Evolutionary conservation across 129 eudicot genomes (phyloP).

Genomic region (Apium graveolens): DNA sequence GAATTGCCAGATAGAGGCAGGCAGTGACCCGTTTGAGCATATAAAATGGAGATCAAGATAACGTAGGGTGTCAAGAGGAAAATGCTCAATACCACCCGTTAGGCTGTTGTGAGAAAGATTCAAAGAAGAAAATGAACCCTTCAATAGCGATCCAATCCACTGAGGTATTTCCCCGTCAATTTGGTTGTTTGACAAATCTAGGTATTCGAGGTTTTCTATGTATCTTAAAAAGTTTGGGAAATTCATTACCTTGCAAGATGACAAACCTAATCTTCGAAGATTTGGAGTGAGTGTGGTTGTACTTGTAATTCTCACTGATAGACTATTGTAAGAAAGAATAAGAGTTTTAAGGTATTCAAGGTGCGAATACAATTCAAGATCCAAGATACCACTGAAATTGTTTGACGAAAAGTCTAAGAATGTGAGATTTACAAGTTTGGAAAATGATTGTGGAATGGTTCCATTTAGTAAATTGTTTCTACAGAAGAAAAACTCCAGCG

Average conservation of each 20-base stretch:
- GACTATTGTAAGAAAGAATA: conserved; percentile 13
- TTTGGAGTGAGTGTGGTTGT: background rate
- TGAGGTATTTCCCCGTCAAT: background rate
- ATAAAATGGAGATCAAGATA: background rate
- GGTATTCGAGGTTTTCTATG: too few species aligned
- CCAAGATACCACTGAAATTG: background rate
- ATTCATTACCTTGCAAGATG: background rate
- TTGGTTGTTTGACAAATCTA: background rate
- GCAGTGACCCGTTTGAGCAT: background rate
- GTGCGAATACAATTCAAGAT: background rate
- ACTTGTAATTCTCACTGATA: background rate
- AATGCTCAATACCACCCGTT: background rate
- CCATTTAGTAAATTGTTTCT: too few species aligned
- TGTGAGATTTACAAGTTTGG: background rate
- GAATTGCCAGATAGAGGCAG: background rate
- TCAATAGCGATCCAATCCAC: too few species aligned
- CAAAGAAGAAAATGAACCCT: too few species aligned
- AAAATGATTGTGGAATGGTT: background rate
- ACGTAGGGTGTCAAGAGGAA: background rate
- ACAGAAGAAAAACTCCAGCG: too few species aligned
- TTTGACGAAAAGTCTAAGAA: background rate
- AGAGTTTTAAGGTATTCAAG: conserved; percentile 13
- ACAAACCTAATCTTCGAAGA: background rate
- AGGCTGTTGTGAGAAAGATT: too few species aligned
- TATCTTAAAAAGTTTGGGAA: background rate